Conservation (phyloP, 108 stramenopile genomes). For the Pseudonitzschia delicatissima region DNA sequence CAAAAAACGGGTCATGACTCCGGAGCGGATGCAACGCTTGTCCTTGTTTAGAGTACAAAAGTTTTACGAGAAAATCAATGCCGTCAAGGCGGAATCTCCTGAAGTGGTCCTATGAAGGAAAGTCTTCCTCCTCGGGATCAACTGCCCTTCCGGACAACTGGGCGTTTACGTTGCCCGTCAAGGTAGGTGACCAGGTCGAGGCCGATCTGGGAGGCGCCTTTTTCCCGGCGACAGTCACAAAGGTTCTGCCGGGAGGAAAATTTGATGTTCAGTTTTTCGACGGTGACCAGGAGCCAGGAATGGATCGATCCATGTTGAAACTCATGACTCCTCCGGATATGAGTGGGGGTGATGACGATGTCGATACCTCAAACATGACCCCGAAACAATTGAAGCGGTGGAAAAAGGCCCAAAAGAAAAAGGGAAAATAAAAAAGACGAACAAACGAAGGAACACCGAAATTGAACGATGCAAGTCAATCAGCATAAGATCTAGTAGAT, state of each 20-base stretch:
- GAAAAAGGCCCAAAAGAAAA: slow-evolving; percentile 75
- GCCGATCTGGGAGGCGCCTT: slow-evolving; percentile 87
- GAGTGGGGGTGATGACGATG: slow-evolving; percentile 27
- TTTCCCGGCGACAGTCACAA: slow-evolving; percentile 65
- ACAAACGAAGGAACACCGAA: too few species aligned
- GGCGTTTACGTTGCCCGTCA: slow-evolving; percentile 61
- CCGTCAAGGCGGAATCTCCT: slow-evolving; percentile 45
- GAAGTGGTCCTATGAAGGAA: slow-evolving; percentile 51
- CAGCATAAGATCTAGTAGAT: too few species aligned
- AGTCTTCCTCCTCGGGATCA: neutral
- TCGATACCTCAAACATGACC: slow-evolving; percentile 68
- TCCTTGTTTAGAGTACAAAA: slow-evolving; percentile 69
- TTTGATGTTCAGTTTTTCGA: slow-evolving; percentile 83
- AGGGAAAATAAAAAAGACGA: neutral
- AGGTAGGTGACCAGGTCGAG: slow-evolving; percentile 74
- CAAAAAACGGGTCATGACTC: slow-evolving; percentile 39
- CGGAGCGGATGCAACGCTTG: slow-evolving; percentile 69
- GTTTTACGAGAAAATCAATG: slow-evolving; percentile 65
- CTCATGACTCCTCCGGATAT: slow-evolving; percentile 50
- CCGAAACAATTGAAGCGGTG: slow-evolving; percentile 77
- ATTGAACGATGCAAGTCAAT: too few species aligned
- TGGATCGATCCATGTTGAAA: slow-evolving; percentile 60
- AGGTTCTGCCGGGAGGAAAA: slow-evolving; percentile 33
- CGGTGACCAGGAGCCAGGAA: slow-evolving; percentile 65
- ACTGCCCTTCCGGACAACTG: slow-evolving; percentile 52